Evolutionary conservation across 495 filamentous ascomycete genomes (phyloP), one percentile per base, ranked within the genome.

Genomic region (Sporormia fimetaria): DNA sequence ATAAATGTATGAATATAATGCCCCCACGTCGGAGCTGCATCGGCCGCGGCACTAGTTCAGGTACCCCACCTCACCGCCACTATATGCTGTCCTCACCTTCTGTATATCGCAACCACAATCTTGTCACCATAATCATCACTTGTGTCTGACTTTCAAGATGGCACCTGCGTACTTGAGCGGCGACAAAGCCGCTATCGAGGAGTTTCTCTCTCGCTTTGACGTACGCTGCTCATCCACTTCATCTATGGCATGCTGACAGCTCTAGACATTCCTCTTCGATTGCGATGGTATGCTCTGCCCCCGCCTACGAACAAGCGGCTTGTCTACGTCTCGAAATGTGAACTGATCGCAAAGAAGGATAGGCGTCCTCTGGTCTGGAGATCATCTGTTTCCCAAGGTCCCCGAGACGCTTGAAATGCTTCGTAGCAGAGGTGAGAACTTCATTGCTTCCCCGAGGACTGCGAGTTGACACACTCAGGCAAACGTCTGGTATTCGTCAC

Each of bases 291-390:
- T 47, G 71, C 65, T 4, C 20, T 16, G 33, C 37, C 30, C 41
- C 45, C 36, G 41, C 43, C n/a, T n/a, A n/a, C n/a, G n/a, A 10
- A 27, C 21, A 4, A 14, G 21, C 17, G 10, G 10, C 31, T 33
- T 14, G 17, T 15, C 15, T 4, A 16, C 9, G 10, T 9, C 15
- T 24, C 25, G 9, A 33, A 39, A 16, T 1, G 18, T 14, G 14
- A 21, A 33, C 66, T 67, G 57, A 67, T 56, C 47, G 33, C 49
- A 25, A 36, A 56, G 47, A 65, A 65, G 60, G 37, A 56, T 57
- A 96, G 88, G 88, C 53, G 90, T 98, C 9, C 66, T 98, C 42
- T 98, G 90, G 90, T 92, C 86, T 21, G 90, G 90, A 21, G 85
- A 94, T 45, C 77, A 87, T 57, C 65, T 86, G 9, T 93, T 94